Conservation (phyloP, 2,329 filamentous ascomycete genomes). For the Drechslerella coelobrocha region DNA sequence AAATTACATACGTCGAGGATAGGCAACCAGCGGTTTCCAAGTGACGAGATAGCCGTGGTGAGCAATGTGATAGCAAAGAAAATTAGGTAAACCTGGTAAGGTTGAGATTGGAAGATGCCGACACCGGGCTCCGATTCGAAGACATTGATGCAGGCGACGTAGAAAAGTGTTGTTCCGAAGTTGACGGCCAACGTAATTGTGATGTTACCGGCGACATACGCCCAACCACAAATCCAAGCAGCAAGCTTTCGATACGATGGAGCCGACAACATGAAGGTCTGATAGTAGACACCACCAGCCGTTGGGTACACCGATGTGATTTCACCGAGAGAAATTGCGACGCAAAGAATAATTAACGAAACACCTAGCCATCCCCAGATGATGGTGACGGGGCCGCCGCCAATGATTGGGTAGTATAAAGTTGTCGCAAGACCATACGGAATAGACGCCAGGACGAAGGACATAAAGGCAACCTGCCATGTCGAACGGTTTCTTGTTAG, state of each 20-base stretch:
- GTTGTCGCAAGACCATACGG: slow-evolving; percentile 77
- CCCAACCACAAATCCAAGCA: slow-evolving; percentile 77
- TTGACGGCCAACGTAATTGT: slow-evolving; percentile 84
- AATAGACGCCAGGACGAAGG: slow-evolving; percentile 76
- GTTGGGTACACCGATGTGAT: slow-evolving; percentile 79
- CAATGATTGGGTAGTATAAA: slow-evolving; percentile 70
- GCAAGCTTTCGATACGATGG: slow-evolving; percentile 68
- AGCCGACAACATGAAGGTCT: slow-evolving; percentile 76
- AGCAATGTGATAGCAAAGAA: slow-evolving; percentile 63
- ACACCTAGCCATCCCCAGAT: slow-evolving; percentile 76
- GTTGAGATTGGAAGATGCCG: slow-evolving; percentile 60
- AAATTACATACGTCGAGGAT: slow-evolving; percentile 69
- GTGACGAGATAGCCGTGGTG: slow-evolving; percentile 63
- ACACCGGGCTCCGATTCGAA: slow-evolving; percentile 62
- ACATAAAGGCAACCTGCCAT: slow-evolving; percentile 75
- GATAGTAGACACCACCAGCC: slow-evolving; percentile 80
- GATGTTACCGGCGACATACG: slow-evolving; percentile 79
- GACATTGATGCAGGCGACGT: slow-evolving; percentile 65
- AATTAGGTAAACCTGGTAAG: slow-evolving; percentile 62
- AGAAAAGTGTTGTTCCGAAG: slow-evolving; percentile 70
- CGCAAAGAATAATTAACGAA: slow-evolving; percentile 73
- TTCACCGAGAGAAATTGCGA: slow-evolving; percentile 74
- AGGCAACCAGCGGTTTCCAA: slow-evolving; percentile 65
- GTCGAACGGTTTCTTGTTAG: slow-evolving; percentile 71
- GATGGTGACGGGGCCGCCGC: slow-evolving; percentile 72